Evolutionary conservation across 2,329 filamentous ascomycete genomes (phyloP).

Genomic region (Xylaria polymorpha): DNA sequence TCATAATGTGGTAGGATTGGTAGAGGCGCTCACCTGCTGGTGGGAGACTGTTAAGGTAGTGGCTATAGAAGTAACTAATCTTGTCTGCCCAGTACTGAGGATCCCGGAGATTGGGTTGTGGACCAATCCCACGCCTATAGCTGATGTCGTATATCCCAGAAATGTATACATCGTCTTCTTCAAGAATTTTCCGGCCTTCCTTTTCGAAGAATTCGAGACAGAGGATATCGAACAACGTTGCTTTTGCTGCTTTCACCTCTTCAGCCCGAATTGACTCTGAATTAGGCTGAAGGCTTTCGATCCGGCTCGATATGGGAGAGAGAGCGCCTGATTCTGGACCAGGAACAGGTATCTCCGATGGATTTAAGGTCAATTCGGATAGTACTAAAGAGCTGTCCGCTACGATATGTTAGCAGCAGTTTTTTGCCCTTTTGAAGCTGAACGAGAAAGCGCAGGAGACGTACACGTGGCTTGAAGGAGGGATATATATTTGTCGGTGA

Average conservation of each 20-base stretch:
- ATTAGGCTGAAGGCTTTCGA: background rate
- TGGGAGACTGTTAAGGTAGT: background rate
- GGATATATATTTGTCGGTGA: slow-evolving; percentile 16
- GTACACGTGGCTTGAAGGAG: slow-evolving; percentile 5
- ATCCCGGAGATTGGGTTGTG: slow-evolving; percentile 7
- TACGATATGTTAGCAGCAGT: slow-evolving; percentile 2
- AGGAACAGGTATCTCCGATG: background rate
- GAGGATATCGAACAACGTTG: background rate
- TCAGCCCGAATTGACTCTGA: background rate
- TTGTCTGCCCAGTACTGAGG: slow-evolving; percentile 6
- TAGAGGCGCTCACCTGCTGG: background rate
- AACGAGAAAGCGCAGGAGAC: background rate
- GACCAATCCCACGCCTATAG: background rate
- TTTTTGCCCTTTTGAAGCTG: background rate
- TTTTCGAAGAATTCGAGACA: background rate
- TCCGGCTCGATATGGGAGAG: background rate
- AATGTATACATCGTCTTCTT: slow-evolving; percentile 20
- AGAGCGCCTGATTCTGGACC: background rate
- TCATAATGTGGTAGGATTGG: background rate
- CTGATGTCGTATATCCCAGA: background rate
- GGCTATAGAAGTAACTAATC: background rate
- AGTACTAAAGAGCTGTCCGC: background rate
- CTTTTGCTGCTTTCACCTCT: background rate
- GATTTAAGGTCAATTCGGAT: background rate
- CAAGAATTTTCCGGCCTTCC: slow-evolving; percentile 15